Evolutionary conservation across 129 eudicot species (phyloP).

Genomic region (Centella asiatica): DNA sequence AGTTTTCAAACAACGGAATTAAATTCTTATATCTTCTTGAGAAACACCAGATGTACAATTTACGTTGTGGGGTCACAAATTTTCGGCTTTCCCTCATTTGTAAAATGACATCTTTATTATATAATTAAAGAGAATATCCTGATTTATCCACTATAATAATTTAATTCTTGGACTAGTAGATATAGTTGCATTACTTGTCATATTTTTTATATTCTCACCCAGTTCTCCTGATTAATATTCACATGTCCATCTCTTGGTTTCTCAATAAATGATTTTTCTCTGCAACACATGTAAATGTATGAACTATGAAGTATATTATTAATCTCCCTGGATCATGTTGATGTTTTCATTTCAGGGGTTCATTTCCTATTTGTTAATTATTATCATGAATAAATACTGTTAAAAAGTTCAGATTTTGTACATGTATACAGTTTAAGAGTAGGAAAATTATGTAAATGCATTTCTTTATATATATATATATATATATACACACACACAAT

Average conservation of each 20-base stretch:
- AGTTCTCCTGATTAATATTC: conserved; percentile 1
- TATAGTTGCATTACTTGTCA: conserved; percentile 5
- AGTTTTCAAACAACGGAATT: neutral
- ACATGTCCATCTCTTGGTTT: conserved; percentile 8
- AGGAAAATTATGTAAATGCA: too few relatives aligned
- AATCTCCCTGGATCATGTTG: too few relatives aligned
- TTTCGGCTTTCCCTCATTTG: neutral
- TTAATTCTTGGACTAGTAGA: neutral
- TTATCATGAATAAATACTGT: too few relatives aligned
- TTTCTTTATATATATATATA: neutral
- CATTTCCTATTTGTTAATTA: too few relatives aligned
- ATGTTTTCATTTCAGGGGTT: too few relatives aligned
- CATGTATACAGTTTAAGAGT: too few relatives aligned
- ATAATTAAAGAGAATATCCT: conserved; percentile 8
- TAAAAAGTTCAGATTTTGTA: too few relatives aligned
- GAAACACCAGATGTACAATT: neutral
- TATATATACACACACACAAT: neutral
- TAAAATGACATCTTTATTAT: neutral
- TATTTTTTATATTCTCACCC: neutral
- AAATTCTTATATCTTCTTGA: neutral
- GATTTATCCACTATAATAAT: neutral
- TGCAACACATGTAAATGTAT: too few relatives aligned
- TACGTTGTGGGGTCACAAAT: neutral
- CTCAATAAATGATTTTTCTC: neutral
- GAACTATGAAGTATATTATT: too few relatives aligned